Conservation (phyloP, 495 filamentous ascomycete genomes). For the Hypomontagnella monticulosa region DNA sequence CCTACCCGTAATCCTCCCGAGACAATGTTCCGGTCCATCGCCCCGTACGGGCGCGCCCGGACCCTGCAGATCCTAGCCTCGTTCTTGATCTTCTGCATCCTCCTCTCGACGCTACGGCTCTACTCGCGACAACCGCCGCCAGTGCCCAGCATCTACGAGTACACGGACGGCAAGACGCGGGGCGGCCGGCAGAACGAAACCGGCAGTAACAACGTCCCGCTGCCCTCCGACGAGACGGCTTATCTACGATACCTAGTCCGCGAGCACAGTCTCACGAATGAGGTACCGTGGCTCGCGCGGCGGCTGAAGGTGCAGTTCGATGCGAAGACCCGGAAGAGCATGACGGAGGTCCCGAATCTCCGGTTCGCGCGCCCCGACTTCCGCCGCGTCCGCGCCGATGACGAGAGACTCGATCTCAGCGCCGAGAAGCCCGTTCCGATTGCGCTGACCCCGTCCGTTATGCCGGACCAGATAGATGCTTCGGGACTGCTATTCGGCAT, state of each 20-base stretch:
- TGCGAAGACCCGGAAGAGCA: constrained; percentile 24
- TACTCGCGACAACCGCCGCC: constrained; percentile 18
- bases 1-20: not conserved
- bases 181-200: constrained; percentile 27
- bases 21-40: constrained; percentile 15
- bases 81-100: constrained; percentile 23
- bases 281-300: constrained; percentile 33
- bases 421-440: constrained; percentile 16
- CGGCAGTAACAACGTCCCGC: not conserved
- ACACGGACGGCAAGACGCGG: constrained; percentile 38
- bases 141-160: constrained; percentile 23
- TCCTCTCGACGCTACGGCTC: constrained; percentile 28
- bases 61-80: constrained; percentile 8
- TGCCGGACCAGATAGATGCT: constrained; percentile 50
- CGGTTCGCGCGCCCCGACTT: constrained; percentile 32
- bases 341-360: constrained; percentile 17
- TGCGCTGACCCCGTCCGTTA: constrained; percentile 32
- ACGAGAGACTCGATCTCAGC: constrained; percentile 24
- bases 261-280: constrained; percentile 33
- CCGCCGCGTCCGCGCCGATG: constrained; percentile 21
- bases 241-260: constrained; percentile 34
- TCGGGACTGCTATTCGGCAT: constrained; percentile 68
- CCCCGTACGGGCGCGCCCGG: constrained; percentile 2
- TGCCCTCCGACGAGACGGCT: constrained; percentile 25
- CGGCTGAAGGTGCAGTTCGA: constrained; percentile 17